Conservation (phyloP, 2,329 filamentous ascomycete genomes). For the Ophiosphaerella herpotricha region DNA sequence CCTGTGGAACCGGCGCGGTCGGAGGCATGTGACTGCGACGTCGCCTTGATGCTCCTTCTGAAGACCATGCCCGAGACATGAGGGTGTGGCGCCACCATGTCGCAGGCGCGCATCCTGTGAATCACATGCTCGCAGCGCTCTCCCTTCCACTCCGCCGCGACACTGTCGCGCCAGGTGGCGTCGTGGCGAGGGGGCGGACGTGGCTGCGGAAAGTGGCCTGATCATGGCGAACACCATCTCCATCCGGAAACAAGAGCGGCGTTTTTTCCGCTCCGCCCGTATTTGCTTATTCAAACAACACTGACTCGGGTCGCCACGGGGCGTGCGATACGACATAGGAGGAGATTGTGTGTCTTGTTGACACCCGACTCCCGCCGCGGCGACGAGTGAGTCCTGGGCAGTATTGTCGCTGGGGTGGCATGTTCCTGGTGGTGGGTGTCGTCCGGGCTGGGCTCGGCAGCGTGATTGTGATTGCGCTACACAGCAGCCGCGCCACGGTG, state of each 20-base stretch:
- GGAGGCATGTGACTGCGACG: too few relatives aligned
- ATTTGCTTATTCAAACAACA: conserved; percentile 28
- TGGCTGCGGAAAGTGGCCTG: conserved; percentile 16
- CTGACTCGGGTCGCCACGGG: neutral
- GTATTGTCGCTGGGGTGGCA: too few relatives aligned
- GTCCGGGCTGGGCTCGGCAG: too few relatives aligned
- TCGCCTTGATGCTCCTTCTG: too few relatives aligned
- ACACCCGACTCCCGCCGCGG: neutral
- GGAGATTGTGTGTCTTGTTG: conserved; percentile 4
- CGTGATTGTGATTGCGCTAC: too few relatives aligned
- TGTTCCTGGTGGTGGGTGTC: too few relatives aligned
- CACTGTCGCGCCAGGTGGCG: neutral
- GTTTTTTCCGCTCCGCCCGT: conserved; percentile 27
- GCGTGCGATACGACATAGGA: too few relatives aligned
- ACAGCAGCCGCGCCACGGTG: too few relatives aligned
- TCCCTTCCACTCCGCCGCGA: conserved; percentile 10
- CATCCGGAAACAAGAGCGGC: conserved; percentile 20
- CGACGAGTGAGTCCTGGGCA: neutral
- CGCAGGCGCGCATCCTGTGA: too few relatives aligned
- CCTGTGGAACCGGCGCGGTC: too few relatives aligned
- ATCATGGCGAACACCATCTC: conserved; percentile 23
- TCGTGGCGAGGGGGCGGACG: conserved; percentile 8
- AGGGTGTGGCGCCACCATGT: too few relatives aligned
- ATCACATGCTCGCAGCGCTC: neutral
- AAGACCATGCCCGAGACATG: too few relatives aligned